Conservation (phyloP, 176 grass and related monocot genomes). For the Chloris gayana region DNA sequence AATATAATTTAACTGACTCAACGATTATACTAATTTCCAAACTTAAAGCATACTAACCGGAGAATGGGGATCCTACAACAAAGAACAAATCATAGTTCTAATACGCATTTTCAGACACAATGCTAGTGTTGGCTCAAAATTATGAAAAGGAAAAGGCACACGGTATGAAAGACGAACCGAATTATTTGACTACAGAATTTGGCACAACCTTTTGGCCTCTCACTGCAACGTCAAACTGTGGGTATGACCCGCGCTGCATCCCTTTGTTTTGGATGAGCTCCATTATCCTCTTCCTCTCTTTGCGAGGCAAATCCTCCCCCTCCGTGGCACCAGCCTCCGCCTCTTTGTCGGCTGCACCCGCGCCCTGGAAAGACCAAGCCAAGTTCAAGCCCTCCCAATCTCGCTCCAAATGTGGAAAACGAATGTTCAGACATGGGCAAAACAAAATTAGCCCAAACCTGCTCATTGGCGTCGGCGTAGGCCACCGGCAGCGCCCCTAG, state of each 20-base stretch:
- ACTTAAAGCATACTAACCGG: not conserved
- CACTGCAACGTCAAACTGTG: slow-evolving; percentile 59
- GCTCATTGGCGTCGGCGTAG: slow-evolving; percentile 58
- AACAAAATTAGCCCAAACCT: not conserved
- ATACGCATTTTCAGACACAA: not conserved
- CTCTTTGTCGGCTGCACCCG: not conserved
- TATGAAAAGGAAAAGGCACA: not conserved
- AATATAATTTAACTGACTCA: not conserved
- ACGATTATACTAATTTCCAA: not conserved
- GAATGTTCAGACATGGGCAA: not conserved
- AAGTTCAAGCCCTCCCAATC: slow-evolving; percentile 2
- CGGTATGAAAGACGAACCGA: not conserved
- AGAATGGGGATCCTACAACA: not conserved
- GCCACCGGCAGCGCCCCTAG: slow-evolving; percentile 47
- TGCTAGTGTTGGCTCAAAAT: not conserved
- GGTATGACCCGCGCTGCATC: slow-evolving; percentile 66
- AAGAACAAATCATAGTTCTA: not conserved
- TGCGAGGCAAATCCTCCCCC: slow-evolving; percentile 51
- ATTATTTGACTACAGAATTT: not conserved
- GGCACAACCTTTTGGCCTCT: slow-evolving; percentile 62
- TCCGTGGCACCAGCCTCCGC: slow-evolving; percentile 11
- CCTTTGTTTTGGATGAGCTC: slow-evolving; percentile 53
- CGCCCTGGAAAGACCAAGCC: slow-evolving; percentile 37
- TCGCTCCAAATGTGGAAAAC: not conserved
- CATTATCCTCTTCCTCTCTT: slow-evolving; percentile 73